Base-by-base conservation (phyloP, 441 rosid species). In the Erysimum pusillum region DNA sequence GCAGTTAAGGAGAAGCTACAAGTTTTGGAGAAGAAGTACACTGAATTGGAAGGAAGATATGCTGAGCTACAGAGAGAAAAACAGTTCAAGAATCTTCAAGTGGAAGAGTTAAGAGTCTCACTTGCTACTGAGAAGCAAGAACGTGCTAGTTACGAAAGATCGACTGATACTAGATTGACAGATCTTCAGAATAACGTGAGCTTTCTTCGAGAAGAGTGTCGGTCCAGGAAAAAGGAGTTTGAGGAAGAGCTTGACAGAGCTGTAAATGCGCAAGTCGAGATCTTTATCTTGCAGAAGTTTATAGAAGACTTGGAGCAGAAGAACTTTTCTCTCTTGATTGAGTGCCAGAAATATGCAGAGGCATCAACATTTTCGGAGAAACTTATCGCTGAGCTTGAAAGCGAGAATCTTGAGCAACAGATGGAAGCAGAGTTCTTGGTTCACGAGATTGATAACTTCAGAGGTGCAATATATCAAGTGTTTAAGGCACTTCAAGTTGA, bases 241-340 rank as follows among this genome's bases (percentile, higher is more conserved):
- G 93, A 86, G 79, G 93, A 89, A 74, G 92, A 91, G 70, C 85
- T 91, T 79, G 96, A 89, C 63, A 89, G 69, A 87, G 89, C 89
- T 61, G 88, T 86, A 69, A 91, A 86, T 69, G 87, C 91, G 1
- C 96, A 91, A 71, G 87, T 91, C 4, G 96, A 91, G 86, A 89
- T 84, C 76, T 84, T 87, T 74, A 82, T 91, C 74, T 80, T 89
- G 79, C 90, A 91, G 69, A 89, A 86, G 77, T 86, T 89, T 73
- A 82, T 91, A 64, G 84, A 87, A 83, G 96, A 91, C 77, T 82
- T 87, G 45, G 93, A 91, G 83, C 80, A 78, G 44, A 91, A 91
- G 83, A 85, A 91, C 76, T 83, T 84, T 15, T 87, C 93, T 54
- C 81, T 89, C 25, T 54, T 85, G 77, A 73, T 85, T 14, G 96